phyloP scores from a whole-genome alignment of 306 rosid species.

The Acacia confusa region DNA sequence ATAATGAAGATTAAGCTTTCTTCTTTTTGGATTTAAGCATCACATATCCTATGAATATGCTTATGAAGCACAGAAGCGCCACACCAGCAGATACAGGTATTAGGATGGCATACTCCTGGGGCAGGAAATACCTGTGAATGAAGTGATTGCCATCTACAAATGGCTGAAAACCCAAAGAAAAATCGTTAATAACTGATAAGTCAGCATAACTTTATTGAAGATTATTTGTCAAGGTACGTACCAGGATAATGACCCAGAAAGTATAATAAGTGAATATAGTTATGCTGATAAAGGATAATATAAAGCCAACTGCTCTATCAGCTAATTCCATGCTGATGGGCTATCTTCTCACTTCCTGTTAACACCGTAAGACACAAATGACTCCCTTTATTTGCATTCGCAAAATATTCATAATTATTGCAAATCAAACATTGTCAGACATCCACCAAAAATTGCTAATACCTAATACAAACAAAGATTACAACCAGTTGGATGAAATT shows the following conservation, averaged over 20 bases:
- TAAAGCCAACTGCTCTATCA: constrained; percentile 82
- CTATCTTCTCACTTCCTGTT: constrained; percentile 46
- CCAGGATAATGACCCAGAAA: constrained; percentile 95
- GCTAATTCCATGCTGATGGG: constrained; percentile 69
- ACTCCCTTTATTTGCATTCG: background rate
- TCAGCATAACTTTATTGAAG: background rate
- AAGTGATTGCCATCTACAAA: constrained; percentile 90
- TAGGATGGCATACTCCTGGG: constrained; percentile 86
- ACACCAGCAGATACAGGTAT: constrained; percentile 78
- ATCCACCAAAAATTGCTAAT: constrained; percentile 7
- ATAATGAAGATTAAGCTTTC: constrained; percentile 50
- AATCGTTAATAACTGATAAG: background rate
- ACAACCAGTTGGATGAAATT: constrained; percentile 5
- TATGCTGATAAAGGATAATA: constrained; percentile 70
- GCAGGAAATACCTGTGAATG: constrained; percentile 78
- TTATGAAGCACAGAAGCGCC: constrained; percentile 71
- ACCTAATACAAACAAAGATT: background rate
- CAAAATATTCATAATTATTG: constrained; percentile 10
- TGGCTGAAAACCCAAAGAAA: constrained; percentile 68
- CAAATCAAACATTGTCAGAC: constrained; percentile 6
- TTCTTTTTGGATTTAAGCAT: constrained; percentile 96
- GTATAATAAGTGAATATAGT: constrained; percentile 85
- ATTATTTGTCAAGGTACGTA: constrained; percentile 39
- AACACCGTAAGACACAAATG: constrained; percentile 26
- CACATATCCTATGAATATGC: constrained; percentile 74